Conservation (phyloP, 2,329 filamentous ascomycete species). For the Sarocladium strictum region DNA sequence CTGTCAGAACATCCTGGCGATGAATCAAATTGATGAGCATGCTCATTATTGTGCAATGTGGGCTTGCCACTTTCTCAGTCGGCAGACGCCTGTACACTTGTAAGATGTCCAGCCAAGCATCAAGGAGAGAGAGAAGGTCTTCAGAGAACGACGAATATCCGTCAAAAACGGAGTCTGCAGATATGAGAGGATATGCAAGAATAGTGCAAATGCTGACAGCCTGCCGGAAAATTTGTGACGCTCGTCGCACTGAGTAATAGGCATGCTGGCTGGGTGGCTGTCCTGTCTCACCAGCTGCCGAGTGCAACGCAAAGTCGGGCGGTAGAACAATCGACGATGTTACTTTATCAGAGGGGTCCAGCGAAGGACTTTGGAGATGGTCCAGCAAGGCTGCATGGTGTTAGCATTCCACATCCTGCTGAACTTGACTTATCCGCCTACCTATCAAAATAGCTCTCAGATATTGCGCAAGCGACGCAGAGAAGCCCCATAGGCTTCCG, state of each 20-base stretch:
- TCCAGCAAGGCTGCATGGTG: conserved; percentile 23
- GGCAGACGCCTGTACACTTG: conserved; percentile 33
- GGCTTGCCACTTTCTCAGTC: conserved; percentile 18
- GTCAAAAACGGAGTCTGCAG: conserved; percentile 25
- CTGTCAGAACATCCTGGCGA: conserved; percentile 4
- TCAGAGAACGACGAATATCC: conserved; percentile 30
- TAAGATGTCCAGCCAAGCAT: conserved; percentile 38
- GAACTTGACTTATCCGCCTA: conserved; percentile 20
- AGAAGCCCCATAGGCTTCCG: conserved; percentile 42
- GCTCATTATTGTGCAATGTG: conserved; percentile 16
- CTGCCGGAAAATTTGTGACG: conserved; percentile 41
- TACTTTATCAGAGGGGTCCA: conserved; percentile 21
- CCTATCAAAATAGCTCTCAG: conserved; percentile 41
- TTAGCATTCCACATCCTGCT: conserved; percentile 14
- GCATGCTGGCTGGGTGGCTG: conserved; percentile 20
- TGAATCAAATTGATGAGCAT: not conserved
- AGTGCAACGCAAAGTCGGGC: conserved; percentile 28
- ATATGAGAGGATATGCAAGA: conserved; percentile 33
- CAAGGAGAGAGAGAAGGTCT: conserved; percentile 42
- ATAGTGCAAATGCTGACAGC: conserved; percentile 37
- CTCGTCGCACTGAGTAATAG: conserved; percentile 33
- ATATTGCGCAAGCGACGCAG: conserved; percentile 38
- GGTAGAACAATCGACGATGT: conserved; percentile 30
- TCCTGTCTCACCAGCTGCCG: conserved; percentile 24
- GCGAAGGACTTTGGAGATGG: conserved; percentile 26